Conservation (phyloP, 305 asterid genomes). For the Fraxinus nigra region DNA sequence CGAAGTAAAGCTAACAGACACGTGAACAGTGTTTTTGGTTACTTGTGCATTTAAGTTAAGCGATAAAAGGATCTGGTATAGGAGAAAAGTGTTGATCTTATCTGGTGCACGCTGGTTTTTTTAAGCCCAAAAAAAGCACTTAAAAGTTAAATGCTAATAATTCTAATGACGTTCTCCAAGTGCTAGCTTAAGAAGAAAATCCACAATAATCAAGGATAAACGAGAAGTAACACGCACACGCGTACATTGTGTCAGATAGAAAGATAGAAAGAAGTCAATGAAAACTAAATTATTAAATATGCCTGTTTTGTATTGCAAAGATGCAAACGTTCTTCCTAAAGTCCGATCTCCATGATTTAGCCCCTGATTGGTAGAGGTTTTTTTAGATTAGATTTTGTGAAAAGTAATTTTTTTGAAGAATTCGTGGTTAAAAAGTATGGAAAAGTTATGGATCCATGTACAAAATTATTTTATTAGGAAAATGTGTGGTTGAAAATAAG, state of each 20-base stretch:
- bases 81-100: neutral
- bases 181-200: neutral
- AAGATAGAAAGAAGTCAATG: neutral
- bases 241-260: neutral
- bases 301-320: neutral
- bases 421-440: neutral
- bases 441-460: neutral
- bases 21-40: neutral
- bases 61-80: neutral
- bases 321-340: neutral
- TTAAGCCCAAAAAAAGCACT: neutral
- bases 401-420: neutral
- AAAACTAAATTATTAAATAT: neutral
- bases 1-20: neutral
- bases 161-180: neutral
- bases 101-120: neutral
- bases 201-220: neutral
- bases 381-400: neutral
- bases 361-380: neutral
- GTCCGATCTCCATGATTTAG: neutral
- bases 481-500: neutral
- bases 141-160: neutral
- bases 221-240: neutral
- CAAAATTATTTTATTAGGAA: neutral
- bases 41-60: neutral